These are phyloP conservation scores for Bryoglossum gracile DNA, from an alignment of 495 filamentous ascomycete species.

Conservation along the genomic window DNA sequence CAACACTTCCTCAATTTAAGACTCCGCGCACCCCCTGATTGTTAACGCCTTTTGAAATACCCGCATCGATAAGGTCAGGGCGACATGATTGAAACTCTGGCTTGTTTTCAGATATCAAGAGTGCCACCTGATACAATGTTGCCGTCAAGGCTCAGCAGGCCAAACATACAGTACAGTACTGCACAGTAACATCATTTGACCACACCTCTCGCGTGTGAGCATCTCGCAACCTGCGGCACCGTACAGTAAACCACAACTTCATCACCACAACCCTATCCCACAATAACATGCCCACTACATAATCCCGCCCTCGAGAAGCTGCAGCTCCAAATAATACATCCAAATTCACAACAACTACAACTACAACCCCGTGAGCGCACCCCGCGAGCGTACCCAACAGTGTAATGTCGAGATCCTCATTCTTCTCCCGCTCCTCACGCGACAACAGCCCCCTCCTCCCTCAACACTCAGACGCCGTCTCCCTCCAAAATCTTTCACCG, in stretches of 20 bases:
- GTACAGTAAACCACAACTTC: no score
- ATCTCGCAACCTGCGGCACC: background rate
- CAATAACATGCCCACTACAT: no score
- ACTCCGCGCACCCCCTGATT: no score
- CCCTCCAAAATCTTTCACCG: constrained; percentile 19
- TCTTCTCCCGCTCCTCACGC: constrained; percentile 17
- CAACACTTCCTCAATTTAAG: no score
- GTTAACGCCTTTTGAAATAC: no score
- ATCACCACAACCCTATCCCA: no score
- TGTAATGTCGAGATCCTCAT: constrained; percentile 14
- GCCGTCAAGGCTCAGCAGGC: no score
- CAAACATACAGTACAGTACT: no score
- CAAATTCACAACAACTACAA: background rate
- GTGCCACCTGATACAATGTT: no score
- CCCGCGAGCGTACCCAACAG: background rate
- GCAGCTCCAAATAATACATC: background rate
- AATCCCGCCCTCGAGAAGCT: background rate
- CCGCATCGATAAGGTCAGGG: no score
- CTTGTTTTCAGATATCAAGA: no score
- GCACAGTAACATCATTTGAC: background rate
- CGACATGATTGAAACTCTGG: no score
- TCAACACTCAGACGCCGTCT: constrained; percentile 16
- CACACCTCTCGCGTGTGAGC: background rate
- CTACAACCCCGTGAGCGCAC: background rate
- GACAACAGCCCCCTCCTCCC: constrained; percentile 19